Evolutionary conservation across 371 early-diverging fungal genomes (phyloP).

Genomic region (Zancudomyces culisetae): DNA sequence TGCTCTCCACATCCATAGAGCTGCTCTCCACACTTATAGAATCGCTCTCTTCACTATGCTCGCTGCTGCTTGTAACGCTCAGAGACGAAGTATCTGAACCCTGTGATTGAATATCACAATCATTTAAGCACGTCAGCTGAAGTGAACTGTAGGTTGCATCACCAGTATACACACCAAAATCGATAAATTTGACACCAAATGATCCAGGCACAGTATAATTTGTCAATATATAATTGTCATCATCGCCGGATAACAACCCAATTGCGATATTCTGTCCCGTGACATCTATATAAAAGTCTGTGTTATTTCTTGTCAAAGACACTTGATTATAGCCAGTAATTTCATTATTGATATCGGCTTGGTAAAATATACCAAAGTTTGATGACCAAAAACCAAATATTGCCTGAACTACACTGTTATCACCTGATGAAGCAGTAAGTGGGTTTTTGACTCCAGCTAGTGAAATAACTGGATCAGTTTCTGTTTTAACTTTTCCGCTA

Average conservation of each 20-base stretch:
- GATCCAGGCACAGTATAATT: background rate
- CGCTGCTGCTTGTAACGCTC: too few species aligned
- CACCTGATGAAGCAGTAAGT: too few species aligned
- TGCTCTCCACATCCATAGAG: too few species aligned
- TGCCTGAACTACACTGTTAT: background rate
- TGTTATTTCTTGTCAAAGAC: too few species aligned
- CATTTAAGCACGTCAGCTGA: too few species aligned
- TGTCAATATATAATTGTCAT: background rate
- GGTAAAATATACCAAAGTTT: background rate
- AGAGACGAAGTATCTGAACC: too few species aligned
- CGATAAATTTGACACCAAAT: background rate
- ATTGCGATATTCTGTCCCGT: background rate
- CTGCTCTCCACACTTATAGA: too few species aligned
- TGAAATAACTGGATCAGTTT: background rate
- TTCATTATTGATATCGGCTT: background rate
- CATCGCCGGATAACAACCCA: background rate
- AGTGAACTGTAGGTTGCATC: background rate
- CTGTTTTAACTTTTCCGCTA: background rate
- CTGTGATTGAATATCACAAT: too few species aligned
- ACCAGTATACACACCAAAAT: background rate
- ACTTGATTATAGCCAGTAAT: too few species aligned
- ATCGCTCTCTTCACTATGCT: too few species aligned
- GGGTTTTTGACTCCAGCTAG: background rate
- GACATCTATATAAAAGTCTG: background rate
- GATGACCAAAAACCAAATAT: background rate